phyloP scores from a whole-genome alignment of 2,329 filamentous ascomycete species.

The Colletotrichum incanum region DNA sequence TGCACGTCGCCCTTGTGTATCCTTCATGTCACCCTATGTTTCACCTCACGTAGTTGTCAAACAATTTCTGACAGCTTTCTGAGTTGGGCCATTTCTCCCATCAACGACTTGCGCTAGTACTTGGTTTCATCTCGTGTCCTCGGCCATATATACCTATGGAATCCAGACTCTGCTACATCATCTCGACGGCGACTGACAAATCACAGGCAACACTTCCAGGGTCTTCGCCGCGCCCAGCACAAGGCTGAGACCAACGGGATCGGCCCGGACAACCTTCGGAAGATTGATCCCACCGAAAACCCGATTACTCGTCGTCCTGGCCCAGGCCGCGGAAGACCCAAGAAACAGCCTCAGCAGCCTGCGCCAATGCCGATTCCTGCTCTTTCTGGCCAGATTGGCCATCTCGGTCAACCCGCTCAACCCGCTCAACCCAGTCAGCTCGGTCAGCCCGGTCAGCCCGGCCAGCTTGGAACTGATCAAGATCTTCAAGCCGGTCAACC shows the following conservation, averaged over 20 bases:
- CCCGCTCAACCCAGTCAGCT: too few species aligned
- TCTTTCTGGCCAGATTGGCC: conserved; percentile 27
- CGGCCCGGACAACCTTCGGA: conserved; percentile 54
- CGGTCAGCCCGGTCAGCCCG: not conserved
- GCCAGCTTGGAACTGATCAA: conserved; percentile 13
- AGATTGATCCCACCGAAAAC: conserved; percentile 67
- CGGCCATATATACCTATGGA: not conserved
- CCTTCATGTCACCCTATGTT: not conserved
- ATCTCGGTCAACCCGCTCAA: conserved; percentile 12
- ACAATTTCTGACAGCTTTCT: not conserved
- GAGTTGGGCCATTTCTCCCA: not conserved
- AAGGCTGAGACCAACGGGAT: conserved; percentile 63
- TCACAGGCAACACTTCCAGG: conserved; percentile 75
- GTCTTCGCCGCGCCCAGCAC: conserved; percentile 69
- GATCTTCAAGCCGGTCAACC: conserved; percentile 39
- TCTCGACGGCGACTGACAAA: conserved; percentile 19
- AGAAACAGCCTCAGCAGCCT: conserved; percentile 58
- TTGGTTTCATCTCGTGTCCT: not conserved
- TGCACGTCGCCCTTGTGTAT: not conserved
- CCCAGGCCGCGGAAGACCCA: conserved; percentile 69
- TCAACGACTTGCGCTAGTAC: not conserved
- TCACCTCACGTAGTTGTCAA: not conserved
- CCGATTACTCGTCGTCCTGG: conserved; percentile 74
- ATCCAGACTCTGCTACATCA: not conserved
- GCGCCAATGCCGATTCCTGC: conserved; percentile 37